Conservation (phyloP, 2,329 filamentous ascomycete species). For the Colletotrichum sp. region DNA sequence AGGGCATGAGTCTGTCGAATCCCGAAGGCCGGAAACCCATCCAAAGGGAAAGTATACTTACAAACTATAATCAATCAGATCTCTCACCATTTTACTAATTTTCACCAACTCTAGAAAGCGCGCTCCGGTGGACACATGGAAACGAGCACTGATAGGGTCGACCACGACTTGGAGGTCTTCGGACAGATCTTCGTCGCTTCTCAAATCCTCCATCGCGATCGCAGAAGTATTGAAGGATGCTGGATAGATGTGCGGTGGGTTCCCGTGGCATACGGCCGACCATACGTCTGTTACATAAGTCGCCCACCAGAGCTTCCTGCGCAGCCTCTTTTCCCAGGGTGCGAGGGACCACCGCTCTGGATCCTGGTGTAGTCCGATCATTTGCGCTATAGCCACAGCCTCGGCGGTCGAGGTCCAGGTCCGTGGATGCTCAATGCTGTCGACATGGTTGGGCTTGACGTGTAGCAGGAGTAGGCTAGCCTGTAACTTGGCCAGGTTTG, state of each 20-base stretch:
- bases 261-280: constrained; percentile 51
- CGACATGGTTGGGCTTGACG: constrained; percentile 47
- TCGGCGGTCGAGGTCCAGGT: constrained; percentile 49
- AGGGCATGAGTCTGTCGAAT: not conserved
- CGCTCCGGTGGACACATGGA: constrained; percentile 38
- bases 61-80: constrained; percentile 38
- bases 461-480: constrained; percentile 51
- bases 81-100: constrained; percentile 34
- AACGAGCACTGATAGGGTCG: constrained; percentile 33
- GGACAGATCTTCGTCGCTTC: constrained; percentile 46
- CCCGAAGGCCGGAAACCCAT: not conserved
- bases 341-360: constrained; percentile 45
- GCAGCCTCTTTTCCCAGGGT: constrained; percentile 45
- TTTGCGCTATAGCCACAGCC: constrained; percentile 48
- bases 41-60: constrained; percentile 20
- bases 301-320: constrained; percentile 52
- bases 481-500: constrained; percentile 51
- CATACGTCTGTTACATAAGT: constrained; percentile 46
- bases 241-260: constrained; percentile 47
- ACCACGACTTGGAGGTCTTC: constrained; percentile 38
- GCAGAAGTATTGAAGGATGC: constrained; percentile 44
- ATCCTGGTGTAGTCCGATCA: constrained; percentile 51
- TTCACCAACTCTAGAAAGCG: constrained; percentile 41
- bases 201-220: constrained; percentile 45
- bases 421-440: constrained; percentile 50